Base-by-base conservation (phyloP, 306 rosid genomes). In the Vigna trinervia region DNA sequence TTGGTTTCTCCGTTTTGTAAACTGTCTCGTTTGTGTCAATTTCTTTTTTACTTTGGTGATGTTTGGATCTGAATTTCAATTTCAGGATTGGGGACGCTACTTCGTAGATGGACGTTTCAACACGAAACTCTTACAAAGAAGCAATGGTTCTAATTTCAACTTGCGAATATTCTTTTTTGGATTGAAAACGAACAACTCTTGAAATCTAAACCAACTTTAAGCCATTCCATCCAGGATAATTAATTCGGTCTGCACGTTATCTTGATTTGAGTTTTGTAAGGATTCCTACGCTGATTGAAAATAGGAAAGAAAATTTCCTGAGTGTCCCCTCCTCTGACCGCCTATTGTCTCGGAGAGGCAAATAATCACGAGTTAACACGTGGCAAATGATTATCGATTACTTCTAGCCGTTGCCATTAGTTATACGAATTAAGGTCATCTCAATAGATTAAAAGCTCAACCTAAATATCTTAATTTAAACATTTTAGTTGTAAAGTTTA, bases 101-200 rank as follows among this genome's bases (percentile, higher is more conserved):
- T 3, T 19, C 7, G 2, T 20, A 22, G 32, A 22, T 45, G 9
- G 45, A 74, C 11, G 69, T 64, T 80, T 80, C 20, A 8, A 61
- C 48, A 10, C 65, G 72, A 8, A 71, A 79, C 72, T 30, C 56
- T 41, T 34, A 47, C 20, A 30, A 56, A 58, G 20, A 7, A 57
- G 46, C 15, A 19, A 54, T 41, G 69, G 15, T 23, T 59, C 13
- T 26, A 5, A 28, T 59, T 56, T 77, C 59, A 77, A 76, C 65
- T 36, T 48, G 62, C 4, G 0, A 6, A 11, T 64, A 34, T 14
- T 5, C 20, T 3, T 20, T 74, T 41, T 47, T 39, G 1, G 20
- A 22, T 19, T 65, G 10, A 51, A 77, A 56, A 41, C 74, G 53
- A 77, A 39, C 41, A 3, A 28, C 72, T 43, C 54, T 43, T 76